Percentiles rank a stretch among this genome's conserved stretches.
Evolutionary conservation across 495 filamentous ascomycete genomes (phyloP).

Genomic region (Bathelium albidoporum): DNA sequence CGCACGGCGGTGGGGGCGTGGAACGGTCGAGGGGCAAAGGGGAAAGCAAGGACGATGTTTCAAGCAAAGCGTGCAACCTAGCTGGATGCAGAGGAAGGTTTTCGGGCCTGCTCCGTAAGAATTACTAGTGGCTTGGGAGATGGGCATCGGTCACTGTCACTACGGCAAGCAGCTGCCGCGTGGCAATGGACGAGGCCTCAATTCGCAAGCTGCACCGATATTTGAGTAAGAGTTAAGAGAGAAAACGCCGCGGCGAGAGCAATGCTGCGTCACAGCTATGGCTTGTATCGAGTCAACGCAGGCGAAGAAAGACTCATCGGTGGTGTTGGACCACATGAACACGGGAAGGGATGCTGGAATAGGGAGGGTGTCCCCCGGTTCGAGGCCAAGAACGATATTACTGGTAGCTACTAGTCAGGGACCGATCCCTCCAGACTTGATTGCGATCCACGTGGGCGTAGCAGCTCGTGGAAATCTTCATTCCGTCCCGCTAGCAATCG

Average conservation of each 20-base stretch:
- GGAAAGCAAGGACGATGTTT: not conserved
- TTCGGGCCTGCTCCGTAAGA: not conserved
- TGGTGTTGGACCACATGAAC: not conserved
- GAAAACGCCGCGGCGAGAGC: not conserved
- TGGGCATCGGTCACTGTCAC: constrained; percentile 2
- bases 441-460: not conserved
- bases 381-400: not conserved
- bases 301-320: not conserved
- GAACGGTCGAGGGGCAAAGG: not conserved
- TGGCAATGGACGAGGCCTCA: not conserved
- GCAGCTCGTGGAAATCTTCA: not conserved
- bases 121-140: not conserved
- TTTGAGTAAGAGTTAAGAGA: not conserved
- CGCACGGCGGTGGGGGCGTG: not conserved
- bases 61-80: not conserved
- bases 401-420: not conserved
- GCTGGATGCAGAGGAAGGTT: constrained; percentile 1
- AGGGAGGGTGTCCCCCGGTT: not conserved
- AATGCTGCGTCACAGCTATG: not conserved
- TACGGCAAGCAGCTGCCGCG: constrained; percentile 2
- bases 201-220: not conserved
- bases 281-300: not conserved
- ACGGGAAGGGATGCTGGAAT: not conserved
- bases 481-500: not conserved
- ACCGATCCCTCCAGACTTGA: not conserved